These are phyloP conservation scores for Penicillium sp. DNA, from an alignment of 2,329 filamentous ascomycete species.

Conservation along the genomic window DNA sequence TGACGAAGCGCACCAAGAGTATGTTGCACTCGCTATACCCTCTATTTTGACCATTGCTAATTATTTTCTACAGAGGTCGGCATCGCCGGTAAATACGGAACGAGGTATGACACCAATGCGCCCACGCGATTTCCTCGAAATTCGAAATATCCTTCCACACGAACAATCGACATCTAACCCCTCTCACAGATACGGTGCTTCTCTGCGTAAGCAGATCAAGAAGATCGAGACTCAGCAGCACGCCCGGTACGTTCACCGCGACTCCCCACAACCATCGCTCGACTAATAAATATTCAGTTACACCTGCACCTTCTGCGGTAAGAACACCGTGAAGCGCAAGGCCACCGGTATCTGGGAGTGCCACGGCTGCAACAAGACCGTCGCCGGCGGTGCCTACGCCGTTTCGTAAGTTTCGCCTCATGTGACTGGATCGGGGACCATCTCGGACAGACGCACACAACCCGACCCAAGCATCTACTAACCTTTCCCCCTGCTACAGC, in stretches of 20 bases:
- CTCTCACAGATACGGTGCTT: conserved; percentile 88
- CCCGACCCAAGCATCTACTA: conserved; percentile 2
- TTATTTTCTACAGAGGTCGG: conserved; percentile 68
- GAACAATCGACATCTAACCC: conserved; percentile 22
- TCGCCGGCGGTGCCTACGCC: conserved; percentile 90
- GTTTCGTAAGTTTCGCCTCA: conserved; percentile 75
- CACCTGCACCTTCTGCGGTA: conserved; percentile 94
- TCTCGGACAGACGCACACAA: background rate
- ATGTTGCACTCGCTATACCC: conserved; percentile 24
- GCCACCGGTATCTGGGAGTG: conserved; percentile 97
- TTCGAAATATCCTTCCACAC: conserved; percentile 9
- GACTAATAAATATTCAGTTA: background rate
- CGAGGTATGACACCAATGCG: conserved; percentile 66
- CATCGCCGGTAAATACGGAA: conserved; percentile 98
- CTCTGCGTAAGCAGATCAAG: conserved; percentile 98
- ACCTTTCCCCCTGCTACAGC: conserved; percentile 47
- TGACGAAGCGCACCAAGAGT: conserved; percentile 94
- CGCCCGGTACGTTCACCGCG: conserved; percentile 72
- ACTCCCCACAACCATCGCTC: background rate
- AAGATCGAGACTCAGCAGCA: conserved; percentile 99
- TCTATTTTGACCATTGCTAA: conserved; percentile 31
- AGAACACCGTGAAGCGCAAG: conserved; percentile 88
- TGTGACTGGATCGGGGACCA: background rate
- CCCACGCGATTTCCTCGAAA: conserved; percentile 15
- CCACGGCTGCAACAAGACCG: conserved; percentile 90